phyloP scores from a whole-genome alignment of 164 flowering plant genomes.

The Akebia trifoliata region DNA sequence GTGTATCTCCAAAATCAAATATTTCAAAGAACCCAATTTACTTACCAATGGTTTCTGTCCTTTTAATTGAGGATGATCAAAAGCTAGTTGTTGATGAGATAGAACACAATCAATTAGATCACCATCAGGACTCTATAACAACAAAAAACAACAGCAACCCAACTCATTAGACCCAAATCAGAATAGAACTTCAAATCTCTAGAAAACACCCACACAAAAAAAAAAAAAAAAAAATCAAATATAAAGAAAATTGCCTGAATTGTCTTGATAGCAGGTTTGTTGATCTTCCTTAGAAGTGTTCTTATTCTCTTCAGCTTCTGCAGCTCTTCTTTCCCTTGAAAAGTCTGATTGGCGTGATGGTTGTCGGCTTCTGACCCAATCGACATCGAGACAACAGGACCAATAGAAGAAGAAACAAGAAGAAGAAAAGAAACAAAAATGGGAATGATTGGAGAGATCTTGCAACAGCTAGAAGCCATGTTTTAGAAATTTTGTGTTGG shows the following conservation, averaged over 20 bases:
- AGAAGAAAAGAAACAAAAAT: slow-evolving; percentile 41
- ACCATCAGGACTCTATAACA: slow-evolving; percentile 91
- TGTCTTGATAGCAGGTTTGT: slow-evolving; percentile 81
- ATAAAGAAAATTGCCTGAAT: slow-evolving; percentile 46
- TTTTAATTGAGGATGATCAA: slow-evolving; percentile 86
- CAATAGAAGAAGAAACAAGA: slow-evolving; percentile 30
- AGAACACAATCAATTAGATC: slow-evolving; percentile 86
- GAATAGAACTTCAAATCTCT: background rate
- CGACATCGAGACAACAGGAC: slow-evolving; percentile 24
- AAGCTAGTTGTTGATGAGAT: slow-evolving; percentile 91
- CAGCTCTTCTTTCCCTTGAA: slow-evolving; percentile 48
- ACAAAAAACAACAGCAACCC: slow-evolving; percentile 2
- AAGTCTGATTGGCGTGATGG: slow-evolving; percentile 32
- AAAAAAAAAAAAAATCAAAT: slow-evolving; percentile 3
- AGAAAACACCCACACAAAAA: slow-evolving; percentile 3
- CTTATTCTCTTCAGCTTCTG: slow-evolving; percentile 53
- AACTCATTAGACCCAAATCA: background rate
- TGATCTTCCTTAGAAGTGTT: slow-evolving; percentile 65
- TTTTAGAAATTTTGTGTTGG: slow-evolving; percentile 25
- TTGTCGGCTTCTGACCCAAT: background rate
- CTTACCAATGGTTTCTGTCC: slow-evolving; percentile 82
- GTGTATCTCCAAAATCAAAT: background rate
- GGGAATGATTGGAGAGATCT: slow-evolving; percentile 48
- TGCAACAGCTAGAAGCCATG: slow-evolving; percentile 48
- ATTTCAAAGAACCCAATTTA: slow-evolving; percentile 2